Evolutionary conservation across 495 filamentous ascomycete species (phyloP), one percentile per base, ranked within the genome.

Genomic region (Monascus purpureus): DNA sequence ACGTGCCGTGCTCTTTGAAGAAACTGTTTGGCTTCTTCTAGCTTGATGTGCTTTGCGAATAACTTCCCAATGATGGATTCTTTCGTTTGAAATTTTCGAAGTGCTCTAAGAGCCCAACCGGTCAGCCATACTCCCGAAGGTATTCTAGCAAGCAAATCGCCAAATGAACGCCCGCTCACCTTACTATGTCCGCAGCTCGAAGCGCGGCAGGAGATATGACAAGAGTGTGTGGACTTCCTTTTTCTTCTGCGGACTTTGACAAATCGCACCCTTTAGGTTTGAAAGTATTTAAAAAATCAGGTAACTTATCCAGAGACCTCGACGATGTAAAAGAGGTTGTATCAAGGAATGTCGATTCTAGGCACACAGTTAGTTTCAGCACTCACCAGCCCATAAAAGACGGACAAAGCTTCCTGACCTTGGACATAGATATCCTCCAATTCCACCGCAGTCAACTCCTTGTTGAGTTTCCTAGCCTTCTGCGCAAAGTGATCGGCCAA

Each of bases 1-100:
- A 37, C 49, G 31, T 57, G 72, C 64, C 69, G 64, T 37, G 53
- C 69, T 57, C 56, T 82, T 54, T 60, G 55, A 11, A 87, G 70
- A 52, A 79, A 80, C 29, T 80, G 68, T 33, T 87, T 73, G 12
- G 84, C 80, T 40, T 95, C 92, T 32, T 81, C 69, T 4, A 97
- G 41, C 57, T 97, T 97, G 61, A 97, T 93, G 40, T 97, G 90
- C 50, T 97, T 97, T 6, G 92, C 88, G 52, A 97, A 97, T 31
- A 96, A 65, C 53, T 97, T 97, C 14, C 80, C 84, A 2, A 96
- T 75, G 27, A 65, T 61, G 16, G 67, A 73, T 13, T 80, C 71
- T 50, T 87, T 86, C 9, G 65, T 76, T 43, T 85, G 78, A 47
- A 85, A 93, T 32, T 70, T 67, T 20, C 81, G 73, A 12, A 95